Base-by-base conservation (phyloP, 768 basidiomycete genomes). In the Fistulinella prunicolor region DNA sequence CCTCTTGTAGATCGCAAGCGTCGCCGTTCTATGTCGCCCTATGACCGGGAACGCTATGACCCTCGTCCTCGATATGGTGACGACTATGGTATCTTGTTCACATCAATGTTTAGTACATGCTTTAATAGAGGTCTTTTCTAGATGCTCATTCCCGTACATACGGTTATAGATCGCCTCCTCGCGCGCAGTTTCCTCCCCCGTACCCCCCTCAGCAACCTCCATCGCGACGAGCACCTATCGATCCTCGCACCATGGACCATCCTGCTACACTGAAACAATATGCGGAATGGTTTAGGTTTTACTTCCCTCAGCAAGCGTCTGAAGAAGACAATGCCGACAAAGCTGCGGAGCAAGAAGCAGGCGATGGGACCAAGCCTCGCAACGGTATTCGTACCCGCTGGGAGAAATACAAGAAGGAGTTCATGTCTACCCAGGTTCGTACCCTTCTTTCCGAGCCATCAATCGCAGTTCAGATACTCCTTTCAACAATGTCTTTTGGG, bases 341-440 rank as follows among this genome's bases (percentile, higher is more conserved):
- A 60, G 85, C 82, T 42, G 87, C 88, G 13, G 89, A 91, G 58
- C 83, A 84, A 64, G 85, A 89, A 64, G 87, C 88, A 8, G 87
- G 82, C 16, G 85, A 90, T 60, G 88, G 87, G 30, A 77, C 83
- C 22, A 89, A 88, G 65, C 89, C 89, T 36, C 82, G 89, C 35
- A 88, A 89, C 54, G 89, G 88, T 44, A 91, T 91, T 69, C 84
- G 82, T 67, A 67, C 79, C 51, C 81, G 82, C 41, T 96, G 93
- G 85, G 92, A 95, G 68, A 90, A 89, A 62, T 95, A 96, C 66
- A 91, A 93, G 71, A 94, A 93, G 69, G 86, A 89, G 44, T 94
- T 94, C 64, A 75, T 84, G 46, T 85, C 83, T 38, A 79, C 80
- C 50, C 94, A 96, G 85, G 94, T 94, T 62, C 74, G 86, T 76